phyloP scores from a whole-genome alignment of 2,329 filamentous ascomycete genomes.

The Aspergillus luchuensis region DNA sequence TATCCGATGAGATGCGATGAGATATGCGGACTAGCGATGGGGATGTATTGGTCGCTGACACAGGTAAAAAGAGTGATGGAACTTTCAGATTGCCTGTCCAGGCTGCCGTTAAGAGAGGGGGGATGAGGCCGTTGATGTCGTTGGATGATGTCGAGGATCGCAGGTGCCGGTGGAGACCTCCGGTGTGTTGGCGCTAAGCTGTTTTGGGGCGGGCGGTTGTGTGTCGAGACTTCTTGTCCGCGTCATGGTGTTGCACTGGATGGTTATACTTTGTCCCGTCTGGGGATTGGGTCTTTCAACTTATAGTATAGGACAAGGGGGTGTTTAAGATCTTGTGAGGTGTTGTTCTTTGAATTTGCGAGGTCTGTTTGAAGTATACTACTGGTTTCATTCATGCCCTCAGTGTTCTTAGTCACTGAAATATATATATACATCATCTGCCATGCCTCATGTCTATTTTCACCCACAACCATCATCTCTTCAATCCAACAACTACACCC shows the following conservation, averaged over 20 bases:
- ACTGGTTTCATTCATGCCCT: not conserved
- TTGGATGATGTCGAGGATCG: conserved; percentile 4
- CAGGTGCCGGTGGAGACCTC: not conserved
- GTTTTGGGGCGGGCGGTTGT: not conserved
- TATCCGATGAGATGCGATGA: too few species aligned
- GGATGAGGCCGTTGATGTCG: not conserved
- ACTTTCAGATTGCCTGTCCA: not conserved
- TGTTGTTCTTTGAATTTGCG: not conserved
- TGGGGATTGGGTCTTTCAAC: not conserved
- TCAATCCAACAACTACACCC: not conserved
- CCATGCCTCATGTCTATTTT: not conserved
- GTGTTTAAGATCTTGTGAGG: not conserved
- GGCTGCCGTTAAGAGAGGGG: not conserved
- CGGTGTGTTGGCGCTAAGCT: not conserved
- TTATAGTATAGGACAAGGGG: not conserved
- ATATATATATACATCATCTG: not conserved
- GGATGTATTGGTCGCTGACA: too few species aligned
- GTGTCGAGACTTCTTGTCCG: not conserved
- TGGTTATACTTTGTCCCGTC: not conserved
- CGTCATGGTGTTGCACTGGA: not conserved
- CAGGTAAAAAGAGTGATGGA: too few species aligned
- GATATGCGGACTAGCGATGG: too few species aligned
- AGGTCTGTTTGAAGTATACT: not conserved
- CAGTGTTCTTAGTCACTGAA: not conserved
- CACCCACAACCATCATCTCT: too few species aligned